Conservation (phyloP, 2,329 filamentous ascomycete genomes). For the Chalara sp. region DNA sequence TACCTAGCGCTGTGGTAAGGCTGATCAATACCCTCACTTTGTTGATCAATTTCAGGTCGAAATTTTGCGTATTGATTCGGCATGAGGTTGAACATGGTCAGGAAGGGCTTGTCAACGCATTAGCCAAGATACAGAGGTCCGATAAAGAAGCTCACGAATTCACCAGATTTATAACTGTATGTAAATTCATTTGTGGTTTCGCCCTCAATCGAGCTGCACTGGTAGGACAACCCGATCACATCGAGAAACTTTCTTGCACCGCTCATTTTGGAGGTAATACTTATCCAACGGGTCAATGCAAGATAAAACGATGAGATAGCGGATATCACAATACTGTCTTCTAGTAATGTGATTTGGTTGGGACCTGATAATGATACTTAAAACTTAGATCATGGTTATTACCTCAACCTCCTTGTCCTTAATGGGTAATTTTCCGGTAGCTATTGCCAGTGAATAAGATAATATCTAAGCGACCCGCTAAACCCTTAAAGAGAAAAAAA, state of each 20-base stretch:
- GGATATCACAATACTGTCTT: no score
- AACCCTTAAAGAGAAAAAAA: no score
- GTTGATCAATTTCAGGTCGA: neutral
- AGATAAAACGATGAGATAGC: neutral
- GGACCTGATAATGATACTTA: no score
- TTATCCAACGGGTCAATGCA: neutral
- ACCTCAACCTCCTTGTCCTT: no score
- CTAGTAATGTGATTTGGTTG: no score
- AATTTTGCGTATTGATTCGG: neutral
- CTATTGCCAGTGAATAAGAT: no score
- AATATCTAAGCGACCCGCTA: no score
- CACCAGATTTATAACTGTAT: neutral
- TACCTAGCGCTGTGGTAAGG: neutral
- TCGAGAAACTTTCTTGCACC: neutral
- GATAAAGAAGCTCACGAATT: constrained; percentile 6
- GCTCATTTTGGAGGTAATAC: neutral
- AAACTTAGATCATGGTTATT: no score
- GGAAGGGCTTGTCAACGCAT: constrained; percentile 1
- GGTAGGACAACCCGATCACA: constrained; percentile 4
- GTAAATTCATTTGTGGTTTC: constrained; percentile 1
- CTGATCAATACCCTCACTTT: neutral
- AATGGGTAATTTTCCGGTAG: no score
- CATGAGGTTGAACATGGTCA: neutral
- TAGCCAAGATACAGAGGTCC: neutral
- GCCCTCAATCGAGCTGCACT: neutral